Evolutionary conservation across 2,329 filamentous ascomycete species (phyloP), one percentile per base, ranked within the genome.

Genomic region (Cladosporium oxysporum): DNA sequence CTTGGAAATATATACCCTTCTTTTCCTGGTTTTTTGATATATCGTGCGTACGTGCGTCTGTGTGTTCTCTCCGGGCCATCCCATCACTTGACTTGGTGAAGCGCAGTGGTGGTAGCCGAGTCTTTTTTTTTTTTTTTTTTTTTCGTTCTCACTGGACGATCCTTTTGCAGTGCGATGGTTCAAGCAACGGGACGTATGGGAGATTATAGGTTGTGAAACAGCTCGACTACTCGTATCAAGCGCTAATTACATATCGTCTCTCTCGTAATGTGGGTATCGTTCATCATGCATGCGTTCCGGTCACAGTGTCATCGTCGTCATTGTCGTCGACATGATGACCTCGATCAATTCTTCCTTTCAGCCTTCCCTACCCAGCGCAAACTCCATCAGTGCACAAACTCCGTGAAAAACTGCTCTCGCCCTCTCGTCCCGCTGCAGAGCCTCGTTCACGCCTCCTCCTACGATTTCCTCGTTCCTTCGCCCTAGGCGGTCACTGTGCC

Each of bases 361-460:
- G 35, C 14, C 41, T 10, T 21, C 29, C 41, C 57, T 29, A 12
- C 53, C 62, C 10, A 50, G 23, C 10, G 47, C 47, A 29, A 59
- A 41, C 29, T 65, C 62, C 62, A 65, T 65, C n/a, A 76, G 68
- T 62, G 70, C 73, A 67, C 74, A 76, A 58, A 74, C 73, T 31
- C 72, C 73, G 70, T 76, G 74, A 62, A 76, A 76, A 21, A 76
- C 73, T 35, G 74, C 73, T 35, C 74, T 66, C 18, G 73, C 74
- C 57, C 69, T 69, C 57, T 69, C 71, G 66, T 75, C 72, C 37
- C 67, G 68, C 68, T 75, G 74, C 66, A 76, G 66, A 1, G 49
- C 68, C 57, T 71, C 69, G 67, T 76, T 76, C 18, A 47, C 66
- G 55, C 44, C 31, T 5, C 44, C 62, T 10, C 31, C 69, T 44